Base-by-base conservation (phyloP, 2,329 filamentous ascomycete species). In the Purpureocillium lavendulum region DNA sequence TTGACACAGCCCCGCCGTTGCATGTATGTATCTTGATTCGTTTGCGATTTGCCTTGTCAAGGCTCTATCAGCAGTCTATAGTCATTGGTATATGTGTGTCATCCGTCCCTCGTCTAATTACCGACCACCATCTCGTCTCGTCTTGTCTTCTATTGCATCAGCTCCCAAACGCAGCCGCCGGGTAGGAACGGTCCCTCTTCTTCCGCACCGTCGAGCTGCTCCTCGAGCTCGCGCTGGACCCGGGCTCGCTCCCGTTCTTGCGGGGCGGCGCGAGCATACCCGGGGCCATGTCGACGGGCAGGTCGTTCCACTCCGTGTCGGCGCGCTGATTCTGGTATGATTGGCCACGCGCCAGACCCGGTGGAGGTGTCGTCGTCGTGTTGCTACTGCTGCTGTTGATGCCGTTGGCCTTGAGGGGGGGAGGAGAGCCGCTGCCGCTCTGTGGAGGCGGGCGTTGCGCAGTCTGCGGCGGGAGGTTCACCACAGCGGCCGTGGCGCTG, bases 291-390 rank as follows among this genome's bases (percentile, higher is more conserved):
- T 82, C 77, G 9, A 67, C 64, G 0, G 78, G 78, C 9, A 82
- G 51, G 52, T 82, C 78, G 58, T 82, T 82, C 78, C 78, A 82
- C 52, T 82, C 78, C 24, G 60, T 75, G 15, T 74, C 70, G 3
- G 78, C 71, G 7, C 77, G 66, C 48, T 65, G 58, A 42, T 75
- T 80, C 56, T 81, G 77, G 54, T 70, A 82, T 1, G 76, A 80
- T 35, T 64, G 57, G 4, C 62, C 60, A 13, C 56, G 51, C 7
- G 39, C 33, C 3, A 48, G 45, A 7, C 45, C 44, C 16, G 56
- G 51, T 16, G 52, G 50, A 2, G 52, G 52, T 30, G 40, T 47
- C 28, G 45, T 30, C 41, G 47, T 29, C 44, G 46, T 42, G 45
- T 40, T 39, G 48, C n/a, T n/a, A n/a, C n/a, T n/a, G n/a, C n/a